Conservation (phyloP, 495 filamentous ascomycete genomes). For the Penicillium ucsense region DNA sequence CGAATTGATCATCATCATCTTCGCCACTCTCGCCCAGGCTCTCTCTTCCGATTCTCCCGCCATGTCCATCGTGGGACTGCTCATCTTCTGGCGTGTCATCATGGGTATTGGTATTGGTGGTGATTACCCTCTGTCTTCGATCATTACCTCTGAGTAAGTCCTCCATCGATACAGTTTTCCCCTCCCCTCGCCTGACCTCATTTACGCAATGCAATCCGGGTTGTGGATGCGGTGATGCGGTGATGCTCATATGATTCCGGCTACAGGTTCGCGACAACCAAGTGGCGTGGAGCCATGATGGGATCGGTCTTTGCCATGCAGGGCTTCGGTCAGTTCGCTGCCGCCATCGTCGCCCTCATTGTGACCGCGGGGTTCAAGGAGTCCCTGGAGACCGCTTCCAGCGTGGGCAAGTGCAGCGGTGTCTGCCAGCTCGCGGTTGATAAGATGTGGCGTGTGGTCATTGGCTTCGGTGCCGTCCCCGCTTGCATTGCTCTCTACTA, state of each 20-base stretch:
- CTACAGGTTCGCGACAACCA: slow-evolving; percentile 64
- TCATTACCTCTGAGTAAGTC: slow-evolving; percentile 78
- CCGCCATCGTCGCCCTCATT: slow-evolving; percentile 62
- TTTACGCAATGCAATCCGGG: too few relatives aligned
- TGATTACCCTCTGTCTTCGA: slow-evolving; percentile 79
- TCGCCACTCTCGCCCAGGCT: slow-evolving; percentile 70
- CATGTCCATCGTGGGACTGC: slow-evolving; percentile 63
- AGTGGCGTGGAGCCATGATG: slow-evolving; percentile 85
- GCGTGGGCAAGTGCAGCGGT: slow-evolving; percentile 45
- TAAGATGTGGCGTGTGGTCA: slow-evolving; percentile 76
- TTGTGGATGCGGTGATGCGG: too few relatives aligned
- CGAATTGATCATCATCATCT: slow-evolving; percentile 82
- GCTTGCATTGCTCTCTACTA: slow-evolving; percentile 70
- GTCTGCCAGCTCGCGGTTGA: slow-evolving; percentile 62
- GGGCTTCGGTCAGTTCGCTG: slow-evolving; percentile 65
- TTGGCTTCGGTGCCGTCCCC: slow-evolving; percentile 74
- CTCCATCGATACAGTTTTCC: too few relatives aligned
- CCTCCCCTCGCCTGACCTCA: too few relatives aligned
- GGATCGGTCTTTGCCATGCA: slow-evolving; percentile 78
- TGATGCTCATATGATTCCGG: not conserved
- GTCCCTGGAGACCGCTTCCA: slow-evolving; percentile 45
- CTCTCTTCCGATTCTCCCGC: slow-evolving; percentile 54
- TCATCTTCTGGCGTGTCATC: slow-evolving; percentile 85
- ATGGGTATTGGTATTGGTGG: slow-evolving; percentile 82
- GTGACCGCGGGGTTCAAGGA: slow-evolving; percentile 63